Conservation (phyloP, 2,329 filamentous ascomycete genomes). For the Trichophyton verrucosum region DNA sequence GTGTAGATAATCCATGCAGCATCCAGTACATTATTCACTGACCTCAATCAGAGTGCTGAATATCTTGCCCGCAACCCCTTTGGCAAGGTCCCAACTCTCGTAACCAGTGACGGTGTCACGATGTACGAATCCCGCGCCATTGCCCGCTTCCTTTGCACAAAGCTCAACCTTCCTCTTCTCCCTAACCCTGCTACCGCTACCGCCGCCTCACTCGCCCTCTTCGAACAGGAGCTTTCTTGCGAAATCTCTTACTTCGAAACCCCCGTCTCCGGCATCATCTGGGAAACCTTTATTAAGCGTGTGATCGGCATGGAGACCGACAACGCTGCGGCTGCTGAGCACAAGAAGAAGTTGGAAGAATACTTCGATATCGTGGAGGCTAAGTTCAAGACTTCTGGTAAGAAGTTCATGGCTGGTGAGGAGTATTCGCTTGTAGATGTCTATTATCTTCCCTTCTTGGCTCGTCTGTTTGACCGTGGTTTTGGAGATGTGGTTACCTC, state of each 20-base stretch:
- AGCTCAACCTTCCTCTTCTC: conserved; percentile 36
- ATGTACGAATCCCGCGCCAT: conserved; percentile 39
- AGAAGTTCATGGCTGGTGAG: conserved; percentile 35
- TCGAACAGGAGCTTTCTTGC: conserved; percentile 33
- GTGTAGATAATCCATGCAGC: not conserved
- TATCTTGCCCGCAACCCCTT: conserved; percentile 26
- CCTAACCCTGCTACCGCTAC: conserved; percentile 26
- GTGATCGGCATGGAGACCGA: conserved; percentile 34
- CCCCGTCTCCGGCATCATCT: conserved; percentile 32
- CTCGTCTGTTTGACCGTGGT: conserved; percentile 32
- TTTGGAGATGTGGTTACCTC: conserved; percentile 27
- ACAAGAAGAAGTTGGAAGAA: conserved; percentile 27
- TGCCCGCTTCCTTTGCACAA: conserved; percentile 36
- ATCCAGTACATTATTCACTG: not conserved
- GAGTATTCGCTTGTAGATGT: conserved; percentile 37
- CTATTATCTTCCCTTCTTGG: conserved; percentile 37
- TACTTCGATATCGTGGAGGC: conserved; percentile 31
- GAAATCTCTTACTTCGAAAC: conserved; percentile 37
- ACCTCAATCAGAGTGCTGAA: conserved; percentile 16
- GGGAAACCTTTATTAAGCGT: conserved; percentile 37
- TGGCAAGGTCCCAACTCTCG: conserved; percentile 33
- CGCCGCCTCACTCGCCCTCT: conserved; percentile 30
- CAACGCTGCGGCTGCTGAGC: conserved; percentile 30
- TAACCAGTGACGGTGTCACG: conserved; percentile 31
- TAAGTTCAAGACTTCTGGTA: conserved; percentile 17